Base-by-base conservation (phyloP, 768 basidiomycete genomes). In the Arthromyces matolae region DNA sequence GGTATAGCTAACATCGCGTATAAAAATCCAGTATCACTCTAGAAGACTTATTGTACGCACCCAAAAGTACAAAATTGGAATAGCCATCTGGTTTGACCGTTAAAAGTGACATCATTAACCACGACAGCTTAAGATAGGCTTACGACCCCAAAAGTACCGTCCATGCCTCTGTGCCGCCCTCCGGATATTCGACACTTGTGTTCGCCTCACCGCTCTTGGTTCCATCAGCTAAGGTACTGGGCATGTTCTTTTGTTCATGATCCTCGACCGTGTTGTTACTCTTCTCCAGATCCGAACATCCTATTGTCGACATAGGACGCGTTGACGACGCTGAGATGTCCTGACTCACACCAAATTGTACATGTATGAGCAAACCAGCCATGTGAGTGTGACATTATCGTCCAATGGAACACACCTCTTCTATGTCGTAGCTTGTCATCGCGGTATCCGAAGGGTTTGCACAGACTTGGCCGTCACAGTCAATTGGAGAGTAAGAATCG, bases 51-150 rank as follows among this genome's bases (percentile, higher is more conserved):
- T 5, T 8, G 9, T 16, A 51, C 52, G 8, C 40, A 63, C 62
- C 62, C 60, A 32, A 61, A 60, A 19, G 62, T 62, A 40, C 55
- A 54, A 39, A 60, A 64, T 38, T 62, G 59, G 12, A 48, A 40
- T 16, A 64, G 47, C 52, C 53, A 62, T 20, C 59, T 62, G 28
- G 13, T 22, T 23, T 12, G 4, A 22, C 13, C 19, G 20, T 37
- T 3, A 27, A 8, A 3, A 19, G 14, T 18, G 18, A 16, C 4
- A 49, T 10, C 29, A 33, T 29, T 13, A 31, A 44, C 18, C 6
- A 23, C 36, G 34, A 44, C 8, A n/a, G 23, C 9, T 27, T 29
- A 12, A 22, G n/a, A n/a, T n/a, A 16, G n/a, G 43, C 59, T 47
- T 37, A 64, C 63, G 52, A 59, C 24, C 63, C 63, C 32, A 62